These are phyloP conservation scores for Cyathus striatus DNA, from an alignment of 768 basidiomycete genomes.

Conservation along the genomic window DNA sequence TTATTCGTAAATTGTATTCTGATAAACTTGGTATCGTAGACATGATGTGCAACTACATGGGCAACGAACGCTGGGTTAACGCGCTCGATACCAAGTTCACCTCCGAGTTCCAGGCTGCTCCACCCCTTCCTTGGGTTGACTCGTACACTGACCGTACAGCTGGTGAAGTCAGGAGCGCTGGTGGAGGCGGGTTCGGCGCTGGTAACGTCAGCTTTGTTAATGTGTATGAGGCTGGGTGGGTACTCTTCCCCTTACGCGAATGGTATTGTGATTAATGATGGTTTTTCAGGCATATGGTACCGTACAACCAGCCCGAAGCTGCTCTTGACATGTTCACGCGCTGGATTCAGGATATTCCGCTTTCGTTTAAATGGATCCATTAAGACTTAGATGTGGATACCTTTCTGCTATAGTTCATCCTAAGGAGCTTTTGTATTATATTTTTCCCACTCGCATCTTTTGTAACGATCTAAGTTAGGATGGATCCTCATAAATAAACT, in stretches of 20 bases:
- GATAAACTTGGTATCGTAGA: constrained; percentile 31
- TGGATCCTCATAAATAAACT: too few relatives aligned
- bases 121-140: constrained; percentile 53
- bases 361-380: too few relatives aligned
- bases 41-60: constrained; percentile 89
- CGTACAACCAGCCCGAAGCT: constrained; percentile 85
- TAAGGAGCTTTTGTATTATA: too few relatives aligned
- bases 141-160: constrained; percentile 45
- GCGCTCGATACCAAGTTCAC: constrained; percentile 58
- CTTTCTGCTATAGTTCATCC: too few relatives aligned
- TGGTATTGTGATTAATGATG: constrained; percentile 1
- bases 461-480: too few relatives aligned
- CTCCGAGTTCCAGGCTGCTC: constrained; percentile 48
- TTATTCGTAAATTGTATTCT: constrained; percentile 3
- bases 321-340: too few relatives aligned
- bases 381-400: too few relatives aligned
- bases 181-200: constrained; percentile 55
- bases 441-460: too few relatives aligned
- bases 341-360: too few relatives aligned
- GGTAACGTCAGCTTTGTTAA: constrained; percentile 85
- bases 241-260: constrained; percentile 5
- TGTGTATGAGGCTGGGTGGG: constrained; percentile 77
- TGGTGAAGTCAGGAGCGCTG: constrained; percentile 70
- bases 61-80: constrained; percentile 75
- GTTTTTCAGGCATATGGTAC: constrained; percentile 74